Evolutionary conservation across 768 basidiomycete species (phyloP).

Genomic region (Scleroderma bovista): DNA sequence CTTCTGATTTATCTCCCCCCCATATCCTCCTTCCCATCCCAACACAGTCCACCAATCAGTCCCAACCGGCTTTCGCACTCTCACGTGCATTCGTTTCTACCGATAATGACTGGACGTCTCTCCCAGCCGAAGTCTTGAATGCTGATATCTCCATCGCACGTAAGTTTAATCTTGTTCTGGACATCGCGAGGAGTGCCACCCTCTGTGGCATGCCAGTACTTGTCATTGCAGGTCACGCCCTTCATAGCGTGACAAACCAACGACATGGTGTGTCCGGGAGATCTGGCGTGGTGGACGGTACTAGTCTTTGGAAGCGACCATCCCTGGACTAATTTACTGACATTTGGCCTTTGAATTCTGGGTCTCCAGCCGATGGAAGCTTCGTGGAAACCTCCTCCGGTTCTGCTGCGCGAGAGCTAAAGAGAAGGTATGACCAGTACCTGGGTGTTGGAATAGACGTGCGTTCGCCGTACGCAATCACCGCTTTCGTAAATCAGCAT

Average conservation of each 20-base stretch:
- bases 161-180: conserved; percentile 31
- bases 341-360: neutral
- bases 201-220: neutral
- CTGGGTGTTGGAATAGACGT: conserved; percentile 60
- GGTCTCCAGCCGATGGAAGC: conserved; percentile 55
- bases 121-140: conserved; percentile 47
- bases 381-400: conserved; percentile 81
- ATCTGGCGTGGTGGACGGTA: neutral
- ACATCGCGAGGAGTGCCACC: neutral
- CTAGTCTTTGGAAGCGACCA: neutral
- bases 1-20: conserved; percentile 9
- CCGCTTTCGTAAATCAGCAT: conserved; percentile 77
- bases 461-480: conserved; percentile 76
- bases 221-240: neutral
- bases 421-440: conserved; percentile 66
- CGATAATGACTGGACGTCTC: conserved; percentile 34
- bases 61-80: conserved; percentile 40
- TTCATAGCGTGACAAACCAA: neutral
- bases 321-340: neutral
- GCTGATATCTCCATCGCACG: conserved; percentile 57
- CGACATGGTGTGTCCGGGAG: neutral
- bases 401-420: conserved; percentile 69
- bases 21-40: conserved; percentile 42
- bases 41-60: conserved; percentile 31
- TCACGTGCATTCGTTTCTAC: conserved; percentile 35